Evolutionary conservation across 1,284 basidiomycete genomes (phyloP), one percentile per base, ranked within the genome.

Genomic region (Phellopilus nigrolimitatus): DNA sequence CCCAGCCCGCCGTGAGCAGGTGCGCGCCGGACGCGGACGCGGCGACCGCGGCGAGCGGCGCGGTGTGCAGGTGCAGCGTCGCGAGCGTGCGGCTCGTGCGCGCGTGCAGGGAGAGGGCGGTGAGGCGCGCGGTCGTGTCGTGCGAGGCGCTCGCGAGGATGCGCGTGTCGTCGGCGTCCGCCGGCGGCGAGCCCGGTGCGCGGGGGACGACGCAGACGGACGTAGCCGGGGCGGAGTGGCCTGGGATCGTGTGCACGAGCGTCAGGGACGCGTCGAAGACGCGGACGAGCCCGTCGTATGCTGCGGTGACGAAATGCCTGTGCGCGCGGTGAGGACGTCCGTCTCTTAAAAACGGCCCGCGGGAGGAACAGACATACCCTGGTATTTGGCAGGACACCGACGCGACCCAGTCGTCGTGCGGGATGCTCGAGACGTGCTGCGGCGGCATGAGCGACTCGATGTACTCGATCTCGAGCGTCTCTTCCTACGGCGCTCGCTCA

Each of bases 391-490:
- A 84, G 37, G 85, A 87, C 22, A 97, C 77, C 10, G 84, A 83
- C 0, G 91, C 91, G 0, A 97, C 86, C 95, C 95, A 99, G 60
- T 97, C 95, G 58, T 98, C 90, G 59, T 94, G 90, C 17, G 89
- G 86, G 50, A 93, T 76, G 28, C 85, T 78, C 0, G 85, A 79
- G 64, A 92, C 78, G 55, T 84, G 84, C 61, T 91, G 80, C 0
- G 95, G 95, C 0, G 95, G 95, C 65, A 98, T 74, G 1, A 97
- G 81, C 24, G 86, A 91, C 67, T 95, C 85, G 52, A 99, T 85
- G 70, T 98, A 98, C 69, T 98, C 94, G 48, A 99, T 80, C 62
- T 95, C 88, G 31, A 97, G 76, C 2, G 90, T 93, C 63, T 91
- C 87, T 75, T 94, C 90, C 79, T 88, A 61, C 51, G 47, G 47